phyloP scores from a whole-genome alignment of 73 alveolate species.

The Tetrahymena borealis region DNA sequence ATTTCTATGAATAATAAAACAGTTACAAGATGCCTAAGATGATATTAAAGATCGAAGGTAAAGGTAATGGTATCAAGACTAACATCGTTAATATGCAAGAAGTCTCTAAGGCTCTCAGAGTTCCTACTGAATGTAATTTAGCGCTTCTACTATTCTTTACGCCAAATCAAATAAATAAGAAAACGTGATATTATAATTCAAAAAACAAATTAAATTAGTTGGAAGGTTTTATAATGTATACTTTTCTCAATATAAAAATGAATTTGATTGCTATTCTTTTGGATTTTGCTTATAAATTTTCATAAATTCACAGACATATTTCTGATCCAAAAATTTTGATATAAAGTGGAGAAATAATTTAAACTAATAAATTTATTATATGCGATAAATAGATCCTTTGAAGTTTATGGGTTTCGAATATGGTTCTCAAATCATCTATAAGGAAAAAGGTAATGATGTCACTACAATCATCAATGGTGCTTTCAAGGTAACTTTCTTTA shows the following conservation, averaged over 20 bases:
- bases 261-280: no score
- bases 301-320: background rate
- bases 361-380: background rate
- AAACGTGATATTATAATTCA: conserved; percentile 18
- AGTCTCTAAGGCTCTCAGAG: conserved; percentile 72
- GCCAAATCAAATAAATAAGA: background rate
- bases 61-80: conserved; percentile 83
- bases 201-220: no score
- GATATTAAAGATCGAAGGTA: conserved; percentile 63
- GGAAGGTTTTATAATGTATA: no score
- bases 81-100: conserved; percentile 70
- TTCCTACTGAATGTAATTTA: conserved; percentile 57
- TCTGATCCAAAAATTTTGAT: background rate
- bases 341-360: background rate
- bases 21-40: conserved; percentile 86
- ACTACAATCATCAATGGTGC: conserved; percentile 52
- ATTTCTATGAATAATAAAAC: background rate
- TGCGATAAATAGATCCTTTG: conserved; percentile 41
- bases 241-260: no score
- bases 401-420: conserved; percentile 50
- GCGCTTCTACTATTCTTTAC: background rate
- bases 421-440: conserved; percentile 44
- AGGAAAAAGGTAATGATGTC: conserved; percentile 43
- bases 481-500: background rate
- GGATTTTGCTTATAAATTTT: conserved; percentile 39